A percentile compares a stretch with the other conserved stretches of the same genome.
Conservation (phyloP, 169 alveolate species). For the Cryptosporidium baileyi region DNA sequence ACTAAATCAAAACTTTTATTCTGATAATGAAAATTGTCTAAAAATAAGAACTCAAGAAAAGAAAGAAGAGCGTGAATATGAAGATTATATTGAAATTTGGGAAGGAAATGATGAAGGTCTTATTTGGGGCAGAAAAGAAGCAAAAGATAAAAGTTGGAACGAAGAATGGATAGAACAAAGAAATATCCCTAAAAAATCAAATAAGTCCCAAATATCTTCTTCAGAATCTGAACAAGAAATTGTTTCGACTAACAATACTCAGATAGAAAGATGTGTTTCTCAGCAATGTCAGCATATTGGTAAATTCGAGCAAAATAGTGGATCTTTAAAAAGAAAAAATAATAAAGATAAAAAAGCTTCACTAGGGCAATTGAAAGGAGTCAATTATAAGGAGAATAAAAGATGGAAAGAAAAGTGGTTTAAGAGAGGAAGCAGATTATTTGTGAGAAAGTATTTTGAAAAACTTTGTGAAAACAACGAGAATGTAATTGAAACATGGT, state of each 20-base stretch:
- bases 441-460: conserved; percentile 38
- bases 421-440: conserved; percentile 42
- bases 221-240: conserved; percentile 24
- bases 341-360: conserved; percentile 14
- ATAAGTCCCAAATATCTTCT: conserved; percentile 1
- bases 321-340: neutral
- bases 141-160: conserved; percentile 60
- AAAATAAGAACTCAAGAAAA: neutral
- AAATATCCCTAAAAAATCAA: conserved; percentile 31
- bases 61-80: conserved; percentile 15
- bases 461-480: conserved; percentile 65
- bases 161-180: conserved; percentile 69
- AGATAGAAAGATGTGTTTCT: neutral
- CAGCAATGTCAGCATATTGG: neutral
- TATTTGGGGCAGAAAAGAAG: conserved; percentile 60
- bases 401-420: conserved; percentile 70
- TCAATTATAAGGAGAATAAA: conserved; percentile 23
- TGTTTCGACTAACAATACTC: neutral
- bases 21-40: neutral
- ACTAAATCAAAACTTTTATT: neutral
- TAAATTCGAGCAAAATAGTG: neutral
- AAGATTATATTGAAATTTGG: conserved; percentile 54
- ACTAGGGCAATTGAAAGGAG: conserved; percentile 36
- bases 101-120: conserved; percentile 57
- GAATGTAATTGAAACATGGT: neutral